Base-by-base conservation (phyloP, 805 yeast genomes). In the Kodamaea fukazawae region DNA sequence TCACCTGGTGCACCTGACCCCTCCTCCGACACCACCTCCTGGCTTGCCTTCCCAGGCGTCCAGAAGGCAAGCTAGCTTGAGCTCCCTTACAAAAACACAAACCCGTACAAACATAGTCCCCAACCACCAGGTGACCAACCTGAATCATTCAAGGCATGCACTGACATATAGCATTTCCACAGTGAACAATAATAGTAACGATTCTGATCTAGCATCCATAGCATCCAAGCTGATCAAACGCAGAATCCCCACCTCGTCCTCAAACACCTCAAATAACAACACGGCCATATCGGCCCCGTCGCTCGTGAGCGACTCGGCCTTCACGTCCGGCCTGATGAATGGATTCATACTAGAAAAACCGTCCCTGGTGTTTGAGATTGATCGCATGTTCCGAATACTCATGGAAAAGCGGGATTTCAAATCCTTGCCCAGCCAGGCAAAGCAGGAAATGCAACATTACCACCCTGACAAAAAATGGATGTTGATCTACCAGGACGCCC, bases 401-500 rank as follows among this genome's bases (percentile, higher is more conserved):
- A 84, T 90, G 91, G 81, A 78, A 38, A 79, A 81, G 50, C 77
- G 96, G 53, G 95, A 90, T 57, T 84, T 87, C 61, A 78, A 70
- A 36, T 69, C 75, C 27, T 65, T 84, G 23, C 86, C 96, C 0
- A 78, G 77, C 17, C 77, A 76, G 37, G 96, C 93, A 3, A 81
- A 81, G 48, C 75, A 70, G 41, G 93, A 86, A 54, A 80, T 91
- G 85, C 71, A 78, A 53, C 76, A 75, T 49, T 89, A 84, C 55
- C 76, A 84, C 31, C 66, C 78, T 0, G 86, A 83, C 35, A 86
- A 88, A 52, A 91, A 91, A 62, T 89, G 96, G 96, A 81, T 86
- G 83, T 72, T 90, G 48, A 83, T 90, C 29, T 79, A 84, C 48
- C 97, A 90, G 59, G 96, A 89, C 58, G 79, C 83, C 16, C 72